Evolutionary conservation across 305 asterid species (phyloP).

Genomic region (Fraxinus sp.): DNA sequence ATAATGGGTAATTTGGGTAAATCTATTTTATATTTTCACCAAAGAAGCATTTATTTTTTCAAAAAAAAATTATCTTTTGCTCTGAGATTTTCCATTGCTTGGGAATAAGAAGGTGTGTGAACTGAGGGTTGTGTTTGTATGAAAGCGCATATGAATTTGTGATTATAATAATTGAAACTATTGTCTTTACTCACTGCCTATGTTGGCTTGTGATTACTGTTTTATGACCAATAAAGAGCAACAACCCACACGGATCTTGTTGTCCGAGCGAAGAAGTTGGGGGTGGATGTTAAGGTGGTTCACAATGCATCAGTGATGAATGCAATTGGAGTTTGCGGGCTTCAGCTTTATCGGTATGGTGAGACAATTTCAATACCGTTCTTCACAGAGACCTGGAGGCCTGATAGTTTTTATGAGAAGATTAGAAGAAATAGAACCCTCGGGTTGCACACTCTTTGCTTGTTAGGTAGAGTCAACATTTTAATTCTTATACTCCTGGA

Average conservation of each 20-base stretch:
- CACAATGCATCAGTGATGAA: constrained; percentile 95
- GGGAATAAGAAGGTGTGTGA: not conserved
- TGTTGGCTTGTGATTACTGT: constrained; percentile 2
- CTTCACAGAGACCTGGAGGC: constrained; percentile 94
- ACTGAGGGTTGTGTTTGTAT: not conserved
- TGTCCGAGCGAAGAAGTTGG: constrained; percentile 78
- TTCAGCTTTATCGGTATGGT: constrained; percentile 87
- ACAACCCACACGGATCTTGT: constrained; percentile 92
- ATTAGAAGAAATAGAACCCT: constrained; percentile 57
- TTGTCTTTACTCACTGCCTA: constrained; percentile 3
- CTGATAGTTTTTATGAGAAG: constrained; percentile 88
- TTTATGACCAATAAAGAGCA: constrained; percentile 52
- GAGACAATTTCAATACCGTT: constrained; percentile 85
- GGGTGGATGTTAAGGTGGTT: constrained; percentile 73
- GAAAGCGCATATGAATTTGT: constrained; percentile 3
- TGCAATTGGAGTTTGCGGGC: constrained; percentile 87
- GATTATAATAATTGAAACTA: not conserved
- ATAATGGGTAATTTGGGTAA: not conserved
- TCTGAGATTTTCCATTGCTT: not conserved
- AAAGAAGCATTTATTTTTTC: not conserved
- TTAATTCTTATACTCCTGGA: not conserved
- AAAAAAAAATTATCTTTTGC: not conserved
- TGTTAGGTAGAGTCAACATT: constrained; percentile 51
- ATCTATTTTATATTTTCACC: not conserved
- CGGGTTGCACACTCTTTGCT: constrained; percentile 87